These are phyloP conservation scores for Phytophthora litchii DNA, from an alignment of 352 stramenopile genomes.

Conservation along the genomic window DNA sequence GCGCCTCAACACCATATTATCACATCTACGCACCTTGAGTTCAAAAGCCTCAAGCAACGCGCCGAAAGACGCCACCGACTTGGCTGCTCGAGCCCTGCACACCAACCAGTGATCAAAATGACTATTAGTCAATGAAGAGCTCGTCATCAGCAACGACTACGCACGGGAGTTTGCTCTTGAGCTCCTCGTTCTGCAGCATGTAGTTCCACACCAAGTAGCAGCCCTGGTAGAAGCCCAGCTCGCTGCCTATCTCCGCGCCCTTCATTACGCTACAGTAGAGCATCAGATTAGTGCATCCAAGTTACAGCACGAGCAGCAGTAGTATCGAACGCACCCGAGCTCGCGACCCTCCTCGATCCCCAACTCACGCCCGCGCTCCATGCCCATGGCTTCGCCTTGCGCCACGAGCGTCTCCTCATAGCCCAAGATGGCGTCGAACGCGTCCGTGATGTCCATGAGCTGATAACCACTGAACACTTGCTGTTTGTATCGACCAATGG, in stretches of 20 bases:
- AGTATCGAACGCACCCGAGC: conserved; percentile 55
- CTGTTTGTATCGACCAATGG: conserved; percentile 14
- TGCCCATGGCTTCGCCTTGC: conserved; percentile 66
- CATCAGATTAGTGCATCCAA: background rate
- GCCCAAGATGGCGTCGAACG: conserved; percentile 75
- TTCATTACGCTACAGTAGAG: conserved; percentile 62
- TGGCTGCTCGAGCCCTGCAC: conserved; percentile 53
- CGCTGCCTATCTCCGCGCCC: conserved; percentile 80
- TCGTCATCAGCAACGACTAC: conserved; percentile 7
- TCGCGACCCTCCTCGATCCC: conserved; percentile 78
- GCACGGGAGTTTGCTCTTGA: conserved; percentile 53
- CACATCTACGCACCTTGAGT: conserved; percentile 56
- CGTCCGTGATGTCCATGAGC: conserved; percentile 68
- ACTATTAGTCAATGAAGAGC: conserved; percentile 1
- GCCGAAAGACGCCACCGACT: conserved; percentile 67
- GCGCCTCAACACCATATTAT: background rate
- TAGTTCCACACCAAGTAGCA: conserved; percentile 73
- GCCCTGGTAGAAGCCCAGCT: conserved; percentile 84
- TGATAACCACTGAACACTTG: conserved; percentile 5
- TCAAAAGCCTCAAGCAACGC: conserved; percentile 57
- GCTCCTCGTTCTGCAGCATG: conserved; percentile 51
- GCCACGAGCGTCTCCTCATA: conserved; percentile 76
- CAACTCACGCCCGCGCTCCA: conserved; percentile 56
- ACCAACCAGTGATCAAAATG: conserved; percentile 3
- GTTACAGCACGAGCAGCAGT: background rate